Evolutionary conservation across 2,329 filamentous ascomycete species (phyloP).

Genomic region (Alternaria ventricosa): DNA sequence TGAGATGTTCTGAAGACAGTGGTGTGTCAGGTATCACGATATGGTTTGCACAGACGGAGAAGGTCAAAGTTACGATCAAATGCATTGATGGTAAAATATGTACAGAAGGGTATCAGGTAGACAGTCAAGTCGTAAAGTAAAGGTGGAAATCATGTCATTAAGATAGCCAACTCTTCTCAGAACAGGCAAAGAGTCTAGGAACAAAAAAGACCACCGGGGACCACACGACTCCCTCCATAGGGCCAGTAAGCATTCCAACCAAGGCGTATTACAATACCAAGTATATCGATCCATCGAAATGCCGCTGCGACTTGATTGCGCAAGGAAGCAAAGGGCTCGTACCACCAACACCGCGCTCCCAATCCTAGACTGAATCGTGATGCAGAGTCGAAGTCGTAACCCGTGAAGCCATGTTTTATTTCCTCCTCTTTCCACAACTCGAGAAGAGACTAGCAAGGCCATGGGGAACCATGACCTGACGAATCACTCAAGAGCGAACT

Average conservation of each 20-base stretch:
- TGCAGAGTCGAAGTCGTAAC: conserved; percentile 41
- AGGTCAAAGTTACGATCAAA: neutral
- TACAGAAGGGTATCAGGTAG: neutral
- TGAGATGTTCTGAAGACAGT: neutral
- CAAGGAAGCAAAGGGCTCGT: conserved; percentile 30
- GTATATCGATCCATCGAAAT: conserved; percentile 45
- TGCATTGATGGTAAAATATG: neutral
- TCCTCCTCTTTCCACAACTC: conserved; percentile 21
- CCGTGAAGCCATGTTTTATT: conserved; percentile 34
- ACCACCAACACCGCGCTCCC: conserved; percentile 40
- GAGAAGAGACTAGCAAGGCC: conserved; percentile 12
- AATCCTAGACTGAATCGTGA: conserved; percentile 45
- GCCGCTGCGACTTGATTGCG: conserved; percentile 34
- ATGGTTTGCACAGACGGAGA: too few relatives aligned
- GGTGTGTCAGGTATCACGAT: too few relatives aligned
- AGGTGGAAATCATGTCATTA: conserved; percentile 44
- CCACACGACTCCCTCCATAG: conserved; percentile 45
- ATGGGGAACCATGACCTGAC: conserved; percentile 6
- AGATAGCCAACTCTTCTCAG: conserved; percentile 32
- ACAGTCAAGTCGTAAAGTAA: conserved; percentile 8
- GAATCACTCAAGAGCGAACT: conserved; percentile 23
- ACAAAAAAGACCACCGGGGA: conserved; percentile 42
- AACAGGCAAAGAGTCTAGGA: conserved; percentile 36
- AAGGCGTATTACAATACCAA: conserved; percentile 41
- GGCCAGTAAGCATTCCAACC: conserved; percentile 39